phyloP scores from a whole-genome alignment of 345 rosid species.

The Reutealis trisperma region DNA sequence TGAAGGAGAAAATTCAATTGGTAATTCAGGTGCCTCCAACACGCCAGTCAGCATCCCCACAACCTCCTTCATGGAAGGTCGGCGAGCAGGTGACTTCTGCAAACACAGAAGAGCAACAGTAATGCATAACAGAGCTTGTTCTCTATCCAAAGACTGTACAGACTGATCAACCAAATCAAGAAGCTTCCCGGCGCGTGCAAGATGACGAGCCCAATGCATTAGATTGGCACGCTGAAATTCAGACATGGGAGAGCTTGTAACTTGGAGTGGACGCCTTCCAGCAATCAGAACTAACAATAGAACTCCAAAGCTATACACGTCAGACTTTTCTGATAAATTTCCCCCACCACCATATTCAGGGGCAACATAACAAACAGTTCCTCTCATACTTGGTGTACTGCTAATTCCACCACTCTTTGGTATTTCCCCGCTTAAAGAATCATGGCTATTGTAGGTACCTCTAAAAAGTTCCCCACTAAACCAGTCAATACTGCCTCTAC shows the following conservation, averaged over 20 bases:
- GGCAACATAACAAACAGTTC: slow-evolving; percentile 87
- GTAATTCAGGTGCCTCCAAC: slow-evolving; percentile 58
- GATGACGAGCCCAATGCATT: slow-evolving; percentile 84
- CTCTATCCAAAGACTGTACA: slow-evolving; percentile 53
- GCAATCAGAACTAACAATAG: slow-evolving; percentile 73
- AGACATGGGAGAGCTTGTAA: slow-evolving; percentile 66
- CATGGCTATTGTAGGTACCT: slow-evolving; percentile 55
- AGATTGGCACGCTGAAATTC: slow-evolving; percentile 87
- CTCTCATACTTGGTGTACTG: slow-evolving; percentile 98
- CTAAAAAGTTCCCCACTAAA: slow-evolving; percentile 75
- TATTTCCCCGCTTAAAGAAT: slow-evolving; percentile 70
- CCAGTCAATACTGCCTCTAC: slow-evolving; percentile 78
- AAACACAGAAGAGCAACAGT: slow-evolving; percentile 81
- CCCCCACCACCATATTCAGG: slow-evolving; percentile 86
- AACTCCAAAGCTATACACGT: slow-evolving; percentile 89
- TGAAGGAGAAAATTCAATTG: slow-evolving; percentile 80
- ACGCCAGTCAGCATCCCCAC: slow-evolving; percentile 73
- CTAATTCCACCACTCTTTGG: slow-evolving; percentile 72
- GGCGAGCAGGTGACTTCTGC: slow-evolving; percentile 67
- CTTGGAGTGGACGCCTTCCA: slow-evolving; percentile 86
- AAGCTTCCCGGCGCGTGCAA: slow-evolving; percentile 71
- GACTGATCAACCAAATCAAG: slow-evolving; percentile 76
- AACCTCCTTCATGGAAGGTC: slow-evolving; percentile 82
- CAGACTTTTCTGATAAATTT: slow-evolving; percentile 75
- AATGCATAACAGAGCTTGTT: slow-evolving; percentile 73